Percentiles rank a stretch among this genome's conserved stretches.
Conservation (phyloP, 768 basidiomycete genomes). For the Megacollybia marginata region DNA sequence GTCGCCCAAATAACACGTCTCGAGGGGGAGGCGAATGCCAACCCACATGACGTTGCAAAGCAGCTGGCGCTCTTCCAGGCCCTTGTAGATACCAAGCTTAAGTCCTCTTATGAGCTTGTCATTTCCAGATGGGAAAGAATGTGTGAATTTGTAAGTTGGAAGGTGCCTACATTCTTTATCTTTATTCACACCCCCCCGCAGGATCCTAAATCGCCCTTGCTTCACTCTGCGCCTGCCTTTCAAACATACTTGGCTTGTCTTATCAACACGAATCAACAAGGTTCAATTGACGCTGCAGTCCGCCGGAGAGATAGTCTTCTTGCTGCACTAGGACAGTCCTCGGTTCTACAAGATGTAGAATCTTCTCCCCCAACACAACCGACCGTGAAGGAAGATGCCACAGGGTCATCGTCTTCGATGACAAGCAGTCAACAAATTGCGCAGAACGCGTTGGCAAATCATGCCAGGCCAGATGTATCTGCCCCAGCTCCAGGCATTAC, state of each 20-base stretch:
- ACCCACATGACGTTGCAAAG: constrained; percentile 60
- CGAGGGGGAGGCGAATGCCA: constrained; percentile 71
- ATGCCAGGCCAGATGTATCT: constrained; percentile 14
- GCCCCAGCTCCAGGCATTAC: constrained; percentile 17
- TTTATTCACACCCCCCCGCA: constrained; percentile 20
- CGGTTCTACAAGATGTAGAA: constrained; percentile 4
- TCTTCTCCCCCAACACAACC: constrained; percentile 10
- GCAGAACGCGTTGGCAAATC: constrained; percentile 34
- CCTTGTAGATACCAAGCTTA: constrained; percentile 54
- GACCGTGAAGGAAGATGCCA: constrained; percentile 5
- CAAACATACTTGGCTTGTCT: constrained; percentile 69
- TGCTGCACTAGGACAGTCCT: constrained; percentile 17
- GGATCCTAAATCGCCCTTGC: constrained; percentile 63
- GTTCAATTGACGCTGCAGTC: constrained; percentile 59
- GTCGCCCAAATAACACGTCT: constrained; percentile 66
- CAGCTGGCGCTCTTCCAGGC: constrained; percentile 68
- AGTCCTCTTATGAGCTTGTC: constrained; percentile 63
- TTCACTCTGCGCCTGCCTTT: constrained; percentile 68
- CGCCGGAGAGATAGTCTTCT: constrained; percentile 61
- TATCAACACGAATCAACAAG: constrained; percentile 46
- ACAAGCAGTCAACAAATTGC: constrained; percentile 28
- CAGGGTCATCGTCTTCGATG: constrained; percentile 11
- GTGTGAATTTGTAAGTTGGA: constrained; percentile 67
- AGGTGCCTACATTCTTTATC: background rate
- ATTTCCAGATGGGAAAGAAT: constrained; percentile 79